A percentile compares a stretch with the other conserved stretches of the same genome.
phyloP scores from a whole-genome alignment of 192 early-diverging fungal species.

The Mortierella antarctica region DNA sequence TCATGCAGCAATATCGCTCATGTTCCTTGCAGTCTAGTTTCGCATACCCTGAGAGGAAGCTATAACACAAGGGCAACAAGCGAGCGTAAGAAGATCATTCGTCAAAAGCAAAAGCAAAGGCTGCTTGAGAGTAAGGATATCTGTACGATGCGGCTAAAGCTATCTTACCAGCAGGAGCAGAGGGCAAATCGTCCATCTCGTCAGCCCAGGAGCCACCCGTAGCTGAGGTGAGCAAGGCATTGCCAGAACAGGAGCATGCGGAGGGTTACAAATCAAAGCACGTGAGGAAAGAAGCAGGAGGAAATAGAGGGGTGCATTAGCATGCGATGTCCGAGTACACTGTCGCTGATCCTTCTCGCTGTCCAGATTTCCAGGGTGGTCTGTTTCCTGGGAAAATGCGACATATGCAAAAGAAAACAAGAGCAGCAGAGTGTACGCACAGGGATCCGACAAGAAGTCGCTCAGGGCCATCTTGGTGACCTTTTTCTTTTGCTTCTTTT shows the following conservation, averaged over 20 bases:
- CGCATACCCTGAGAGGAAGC: conserved; percentile 36
- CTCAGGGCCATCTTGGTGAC: conserved; percentile 88
- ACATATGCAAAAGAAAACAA: neutral
- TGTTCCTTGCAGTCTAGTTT: too few relatives aligned
- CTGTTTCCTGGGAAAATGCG: neutral
- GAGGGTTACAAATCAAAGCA: neutral
- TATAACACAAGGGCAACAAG: conserved; percentile 4
- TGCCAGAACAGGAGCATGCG: neutral
- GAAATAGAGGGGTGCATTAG: conserved; percentile 14
- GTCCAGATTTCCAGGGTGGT: conserved; percentile 10
- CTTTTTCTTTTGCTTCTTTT: conserved; percentile 80
- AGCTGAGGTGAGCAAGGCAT: conserved; percentile 41
- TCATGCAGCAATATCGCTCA: too few relatives aligned
- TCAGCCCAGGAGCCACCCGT: conserved; percentile 87
- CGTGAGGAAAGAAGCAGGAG: conserved; percentile 7
- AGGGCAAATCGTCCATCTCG: conserved; percentile 89
- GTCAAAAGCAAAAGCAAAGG: neutral
- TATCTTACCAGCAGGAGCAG: conserved; percentile 75
- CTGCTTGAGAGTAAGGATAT: conserved; percentile 14
- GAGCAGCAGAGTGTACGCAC: conserved; percentile 48
- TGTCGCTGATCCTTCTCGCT: neutral
- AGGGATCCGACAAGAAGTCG: conserved; percentile 81
- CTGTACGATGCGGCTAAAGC: conserved; percentile 2
- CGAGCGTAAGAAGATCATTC: neutral
- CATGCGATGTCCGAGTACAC: conserved; percentile 1